Conservation (phyloP, 495 filamentous ascomycete genomes). For the Geopyxis carbonaria region DNA sequence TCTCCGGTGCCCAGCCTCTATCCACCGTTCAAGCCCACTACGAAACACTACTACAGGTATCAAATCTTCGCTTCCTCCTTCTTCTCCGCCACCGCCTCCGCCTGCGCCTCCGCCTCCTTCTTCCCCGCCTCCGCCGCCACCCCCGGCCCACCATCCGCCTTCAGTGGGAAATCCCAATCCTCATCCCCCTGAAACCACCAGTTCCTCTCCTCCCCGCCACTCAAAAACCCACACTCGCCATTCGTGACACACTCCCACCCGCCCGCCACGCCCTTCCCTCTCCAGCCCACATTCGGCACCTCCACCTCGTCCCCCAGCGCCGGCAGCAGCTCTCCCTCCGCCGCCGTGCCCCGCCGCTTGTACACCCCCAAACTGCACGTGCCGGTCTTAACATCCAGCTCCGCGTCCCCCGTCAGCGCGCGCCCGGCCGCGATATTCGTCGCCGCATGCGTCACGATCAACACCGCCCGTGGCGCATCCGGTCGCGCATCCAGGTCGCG, state of each 20-base stretch:
- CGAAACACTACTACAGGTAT: too few species aligned
- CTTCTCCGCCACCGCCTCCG: too few species aligned
- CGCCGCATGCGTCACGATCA: constrained; percentile 86
- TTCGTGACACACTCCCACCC: constrained; percentile 67
- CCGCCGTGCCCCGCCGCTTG: constrained; percentile 21
- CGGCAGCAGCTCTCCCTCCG: constrained; percentile 21
- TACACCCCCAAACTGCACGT: constrained; percentile 66
- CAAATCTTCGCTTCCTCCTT: too few species aligned
- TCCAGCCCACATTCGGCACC: constrained; percentile 38
- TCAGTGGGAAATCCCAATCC: constrained; percentile 17
- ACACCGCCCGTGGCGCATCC: constrained; percentile 33
- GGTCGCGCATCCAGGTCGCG: constrained; percentile 46
- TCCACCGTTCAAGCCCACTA: too few species aligned
- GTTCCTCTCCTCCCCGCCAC: constrained; percentile 57
- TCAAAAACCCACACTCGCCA: constrained; percentile 67
- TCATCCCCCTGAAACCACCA: constrained; percentile 25
- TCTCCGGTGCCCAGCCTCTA: too few species aligned
- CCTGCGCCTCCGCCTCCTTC: too few species aligned
- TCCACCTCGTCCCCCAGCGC: constrained; percentile 9
- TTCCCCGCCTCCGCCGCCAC: constrained; percentile 8
- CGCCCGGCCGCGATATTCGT: constrained; percentile 71
- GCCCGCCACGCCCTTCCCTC: constrained; percentile 51
- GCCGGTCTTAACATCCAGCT: constrained; percentile 71
- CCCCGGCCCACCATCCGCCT: constrained; percentile 10
- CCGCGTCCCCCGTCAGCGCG: constrained; percentile 45